Evolutionary conservation across 2,329 filamentous ascomycete genomes (phyloP), one percentile per base, ranked within the genome.

Genomic region (Aspergillus bombycis): DNA sequence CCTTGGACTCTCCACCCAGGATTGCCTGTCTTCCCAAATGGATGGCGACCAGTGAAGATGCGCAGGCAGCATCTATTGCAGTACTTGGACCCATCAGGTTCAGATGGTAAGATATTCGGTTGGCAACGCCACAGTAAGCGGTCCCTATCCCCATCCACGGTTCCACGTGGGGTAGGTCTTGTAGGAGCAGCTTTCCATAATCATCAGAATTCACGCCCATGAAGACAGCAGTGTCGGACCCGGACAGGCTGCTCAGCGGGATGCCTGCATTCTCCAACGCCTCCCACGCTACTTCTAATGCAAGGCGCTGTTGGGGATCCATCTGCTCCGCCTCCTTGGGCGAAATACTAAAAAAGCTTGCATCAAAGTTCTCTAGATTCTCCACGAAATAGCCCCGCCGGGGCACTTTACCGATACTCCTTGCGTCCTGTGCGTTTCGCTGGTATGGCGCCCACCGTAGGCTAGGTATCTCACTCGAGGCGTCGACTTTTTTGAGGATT

Each of bases 71-170:
- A 52, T 74, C 68, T 10, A 74, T 60, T 6, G 70, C 65, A 1
- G 62, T 59, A 38, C 67, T 70, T 3, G 66, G 70, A 1, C 74
- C 74, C 43, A 63, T 67, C 43, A 72, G 32, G 32, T 73, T 63
- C 30, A 72, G 52, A 14, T 72, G 70, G 32, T 72, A 68, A 1
- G 65, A 70, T 28, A 74, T 70, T 9, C 70, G 67, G 30, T 71
- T 70, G 1, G 67, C 72, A 61, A 81, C 68, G 5, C 77, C 77
- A 55, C 74, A 76, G 34, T 70, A 74, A 0, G 77, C 75, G 0
- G 77, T 81, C 0, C 79, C 79, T 48, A 80, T 78, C 2, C 77
- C 78, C 74, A 77, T 79, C 70, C 72, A 78, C 0, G 78, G 72
- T 23, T 78, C 75, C 19, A 80, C 71, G 19, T 73, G 71, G 0